phyloP scores from a whole-genome alignment of 139 green algal genomes.

The Marvania coccoides region DNA sequence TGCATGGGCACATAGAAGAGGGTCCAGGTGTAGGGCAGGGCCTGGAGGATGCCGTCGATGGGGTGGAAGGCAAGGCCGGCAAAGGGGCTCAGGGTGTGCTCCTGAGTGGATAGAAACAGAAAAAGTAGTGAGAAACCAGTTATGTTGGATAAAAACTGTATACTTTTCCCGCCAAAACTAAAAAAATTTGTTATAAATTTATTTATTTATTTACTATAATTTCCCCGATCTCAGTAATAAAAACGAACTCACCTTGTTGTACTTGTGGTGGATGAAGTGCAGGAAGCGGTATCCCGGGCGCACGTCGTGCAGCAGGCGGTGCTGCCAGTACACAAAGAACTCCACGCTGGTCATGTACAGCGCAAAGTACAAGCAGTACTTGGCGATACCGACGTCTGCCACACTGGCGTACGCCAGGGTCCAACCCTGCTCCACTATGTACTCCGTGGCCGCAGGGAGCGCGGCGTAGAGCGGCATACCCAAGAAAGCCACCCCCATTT shows the following conservation, averaged over 20 bases:
- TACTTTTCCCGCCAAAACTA: no score
- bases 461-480: conserved; percentile 82
- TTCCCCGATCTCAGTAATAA: no score
- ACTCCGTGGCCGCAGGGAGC: conserved; percentile 72
- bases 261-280: conserved; percentile 89
- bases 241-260: no score
- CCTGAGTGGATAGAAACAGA: no score
- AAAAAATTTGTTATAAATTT: no score
- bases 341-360: conserved; percentile 87
- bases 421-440: conserved; percentile 71
- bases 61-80: conserved; percentile 93
- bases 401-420: conserved; percentile 64
- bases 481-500: conserved; percentile 69
- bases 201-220: no score
- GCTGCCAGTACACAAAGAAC: conserved; percentile 94
- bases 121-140: no score
- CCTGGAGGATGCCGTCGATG: conserved; percentile 78
- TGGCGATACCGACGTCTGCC: conserved; percentile 53
- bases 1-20: conserved; percentile 87
- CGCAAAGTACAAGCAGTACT: conserved; percentile 67
- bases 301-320: conserved; percentile 79
- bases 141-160: no score
- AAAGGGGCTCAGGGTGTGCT: conserved; percentile 92
- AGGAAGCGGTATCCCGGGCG: conserved; percentile 49
- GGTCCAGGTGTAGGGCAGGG: conserved; percentile 71